Percentiles rank a stretch among this genome's conserved stretches.
phyloP scores from a whole-genome alignment of 331 rosid genomes.

The Quercus phellos region DNA sequence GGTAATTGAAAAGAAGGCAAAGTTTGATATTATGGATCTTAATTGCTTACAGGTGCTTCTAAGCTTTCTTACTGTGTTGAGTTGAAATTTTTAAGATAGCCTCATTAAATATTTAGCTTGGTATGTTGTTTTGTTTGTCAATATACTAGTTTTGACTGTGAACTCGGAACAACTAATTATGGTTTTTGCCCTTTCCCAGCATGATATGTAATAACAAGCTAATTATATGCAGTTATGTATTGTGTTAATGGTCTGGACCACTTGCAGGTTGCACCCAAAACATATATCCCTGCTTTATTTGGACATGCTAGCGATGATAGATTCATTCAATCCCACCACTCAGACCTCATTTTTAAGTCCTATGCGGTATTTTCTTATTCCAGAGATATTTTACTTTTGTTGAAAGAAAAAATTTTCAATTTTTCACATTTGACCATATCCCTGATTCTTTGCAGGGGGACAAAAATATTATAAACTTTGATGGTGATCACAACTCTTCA shows the following conservation, averaged over 20 bases:
- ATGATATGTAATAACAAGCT: not conserved
- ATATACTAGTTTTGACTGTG: not conserved
- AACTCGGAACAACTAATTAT: not conserved
- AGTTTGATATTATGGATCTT: constrained; percentile 84
- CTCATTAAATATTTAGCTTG: not conserved
- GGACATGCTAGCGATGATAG: constrained; percentile 91
- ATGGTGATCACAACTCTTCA: constrained; percentile 94
- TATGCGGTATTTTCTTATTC: constrained; percentile 53
- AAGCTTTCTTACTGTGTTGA: constrained; percentile 1
- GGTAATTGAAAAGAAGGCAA: constrained; percentile 81
- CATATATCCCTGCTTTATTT: constrained; percentile 88
- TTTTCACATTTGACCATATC: constrained; percentile 18
- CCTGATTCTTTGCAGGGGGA: constrained; percentile 63
- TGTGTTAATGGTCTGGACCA: constrained; percentile 20
- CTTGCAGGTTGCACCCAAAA: constrained; percentile 77
- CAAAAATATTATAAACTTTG: constrained; percentile 82
- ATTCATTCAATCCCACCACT: constrained; percentile 82
- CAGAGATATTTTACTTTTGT: constrained; percentile 19
- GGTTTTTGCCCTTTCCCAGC: not conserved
- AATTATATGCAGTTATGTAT: constrained; percentile 4
- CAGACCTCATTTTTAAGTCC: constrained; percentile 66
- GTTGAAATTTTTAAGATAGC: constrained; percentile 13
- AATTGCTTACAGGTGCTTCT: constrained; percentile 72
- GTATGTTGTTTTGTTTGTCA: not conserved
- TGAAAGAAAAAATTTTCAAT: constrained; percentile 9